phyloP scores from a whole-genome alignment of 768 basidiomycete genomes.

The Symmetrospora coprosmae region DNA sequence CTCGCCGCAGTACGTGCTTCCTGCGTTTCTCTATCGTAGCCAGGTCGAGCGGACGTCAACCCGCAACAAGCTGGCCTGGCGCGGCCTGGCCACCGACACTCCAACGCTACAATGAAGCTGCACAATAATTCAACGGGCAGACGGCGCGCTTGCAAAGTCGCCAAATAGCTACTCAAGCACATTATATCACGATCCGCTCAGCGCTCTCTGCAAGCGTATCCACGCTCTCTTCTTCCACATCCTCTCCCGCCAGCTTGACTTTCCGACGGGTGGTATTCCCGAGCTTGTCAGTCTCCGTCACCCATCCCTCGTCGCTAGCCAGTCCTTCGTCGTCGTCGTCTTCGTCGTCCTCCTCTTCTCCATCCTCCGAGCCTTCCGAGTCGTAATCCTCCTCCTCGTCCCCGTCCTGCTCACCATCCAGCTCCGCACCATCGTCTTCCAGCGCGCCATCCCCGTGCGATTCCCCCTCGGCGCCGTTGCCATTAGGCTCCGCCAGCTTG shows the following conservation, averaged over 20 bases:
- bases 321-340: neutral
- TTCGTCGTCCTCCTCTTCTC: constrained; percentile 20
- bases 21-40: no score
- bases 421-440: constrained; percentile 24
- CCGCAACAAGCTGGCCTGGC: no score
- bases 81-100: no score
- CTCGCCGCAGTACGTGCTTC: no score
- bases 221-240: neutral
- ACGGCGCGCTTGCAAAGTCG: no score
- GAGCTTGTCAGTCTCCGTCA: constrained; percentile 23
- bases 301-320: constrained; percentile 18
- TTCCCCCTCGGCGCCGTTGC: neutral
- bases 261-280: constrained; percentile 12
- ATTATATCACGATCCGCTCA: no score
- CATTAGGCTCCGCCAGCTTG: neutral
- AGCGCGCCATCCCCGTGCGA: constrained; percentile 10
- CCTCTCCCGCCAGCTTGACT: neutral
- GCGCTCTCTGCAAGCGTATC: no score
- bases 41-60: no score
- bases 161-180: no score
- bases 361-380: constrained; percentile 20
- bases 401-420: constrained; percentile 26
- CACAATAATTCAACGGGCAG: no score
- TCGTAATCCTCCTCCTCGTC: neutral
- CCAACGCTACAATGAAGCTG: no score